Evolutionary conservation across 108 stramenopile genomes (phyloP).

Genomic region (Cyclostephanos invisitatus): DNA sequence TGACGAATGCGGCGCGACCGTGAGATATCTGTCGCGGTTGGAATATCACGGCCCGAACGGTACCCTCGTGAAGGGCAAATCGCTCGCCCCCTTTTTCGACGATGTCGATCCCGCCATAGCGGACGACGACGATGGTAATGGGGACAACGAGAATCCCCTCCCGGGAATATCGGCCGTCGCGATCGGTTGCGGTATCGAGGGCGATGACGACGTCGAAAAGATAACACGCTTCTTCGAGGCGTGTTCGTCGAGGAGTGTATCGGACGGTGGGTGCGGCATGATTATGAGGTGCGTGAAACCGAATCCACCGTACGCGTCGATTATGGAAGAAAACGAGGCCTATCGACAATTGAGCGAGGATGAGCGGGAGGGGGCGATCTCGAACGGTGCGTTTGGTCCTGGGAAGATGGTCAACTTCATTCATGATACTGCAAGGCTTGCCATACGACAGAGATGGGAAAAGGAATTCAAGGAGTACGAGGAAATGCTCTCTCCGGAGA

Average conservation of each 20-base stretch:
- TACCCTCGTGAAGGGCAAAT: constrained; percentile 46
- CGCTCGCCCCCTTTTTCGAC: constrained; percentile 66
- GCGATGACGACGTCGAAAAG: constrained; percentile 49
- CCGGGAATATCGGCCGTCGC: constrained; percentile 52
- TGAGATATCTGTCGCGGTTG: constrained; percentile 67
- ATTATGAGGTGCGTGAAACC: constrained; percentile 54
- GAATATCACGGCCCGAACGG: constrained; percentile 66
- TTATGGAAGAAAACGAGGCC: constrained; percentile 69
- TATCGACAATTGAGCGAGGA: constrained; percentile 55
- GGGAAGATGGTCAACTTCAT: constrained; percentile 78
- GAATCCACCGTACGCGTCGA: constrained; percentile 55
- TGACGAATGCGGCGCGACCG: constrained; percentile 43
- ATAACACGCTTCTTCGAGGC: constrained; percentile 56
- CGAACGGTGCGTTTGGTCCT: constrained; percentile 61
- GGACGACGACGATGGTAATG: constrained; percentile 13
- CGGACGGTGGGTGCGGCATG: not conserved
- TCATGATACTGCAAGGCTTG: constrained; percentile 24
- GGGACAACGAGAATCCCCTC: constrained; percentile 19
- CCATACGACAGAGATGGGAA: constrained; percentile 28
- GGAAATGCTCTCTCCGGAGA: not conserved
- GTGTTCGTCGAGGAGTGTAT: constrained; percentile 18
- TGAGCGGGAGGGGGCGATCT: constrained; percentile 47
- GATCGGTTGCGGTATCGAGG: constrained; percentile 58
- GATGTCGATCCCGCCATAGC: constrained; percentile 1
- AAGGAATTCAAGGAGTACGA: constrained; percentile 18